A percentile compares a stretch with the other conserved stretches of the same genome.
These are phyloP conservation scores for Chalciporus sp. DNA, from an alignment of 1,284 basidiomycete genomes.

Conservation along the genomic window DNA sequence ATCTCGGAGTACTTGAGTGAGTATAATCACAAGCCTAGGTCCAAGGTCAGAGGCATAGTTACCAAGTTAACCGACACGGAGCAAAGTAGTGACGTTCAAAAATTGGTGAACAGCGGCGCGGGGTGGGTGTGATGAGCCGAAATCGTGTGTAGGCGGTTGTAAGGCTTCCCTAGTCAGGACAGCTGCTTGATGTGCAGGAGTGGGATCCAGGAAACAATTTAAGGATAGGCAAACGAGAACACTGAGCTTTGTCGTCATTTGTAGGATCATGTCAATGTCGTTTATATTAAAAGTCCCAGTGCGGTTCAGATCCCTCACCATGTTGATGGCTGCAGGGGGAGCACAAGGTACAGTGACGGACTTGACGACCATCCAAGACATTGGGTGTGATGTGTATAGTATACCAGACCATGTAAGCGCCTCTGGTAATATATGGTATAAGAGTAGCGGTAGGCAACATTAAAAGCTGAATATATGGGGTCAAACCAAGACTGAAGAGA, in stretches of 20 bases:
- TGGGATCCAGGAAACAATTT: slow-evolving; percentile 38
- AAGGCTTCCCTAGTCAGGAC: slow-evolving; percentile 39
- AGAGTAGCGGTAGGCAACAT: slow-evolving; percentile 59
- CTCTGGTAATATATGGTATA: slow-evolving; percentile 95
- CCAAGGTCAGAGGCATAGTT: no score
- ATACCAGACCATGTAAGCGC: slow-evolving; percentile 84
- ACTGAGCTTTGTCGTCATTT: slow-evolving; percentile 51
- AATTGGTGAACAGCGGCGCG: slow-evolving; percentile 82
- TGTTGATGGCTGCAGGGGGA: slow-evolving; percentile 57
- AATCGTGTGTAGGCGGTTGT: slow-evolving; percentile 42
- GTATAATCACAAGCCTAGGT: no score
- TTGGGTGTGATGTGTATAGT: slow-evolving; percentile 15
- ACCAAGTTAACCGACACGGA: no score
- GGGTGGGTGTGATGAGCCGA: slow-evolving; percentile 59
- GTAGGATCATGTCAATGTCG: slow-evolving; percentile 58
- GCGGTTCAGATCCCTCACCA: slow-evolving; percentile 65
- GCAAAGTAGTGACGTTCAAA: no score
- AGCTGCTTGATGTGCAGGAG: slow-evolving; percentile 41
- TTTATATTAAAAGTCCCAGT: slow-evolving; percentile 56
- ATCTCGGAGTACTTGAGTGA: no score
- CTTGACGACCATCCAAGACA: slow-evolving; percentile 34
- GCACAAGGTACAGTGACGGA: slow-evolving; percentile 69
- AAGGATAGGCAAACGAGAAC: slow-evolving; percentile 8
- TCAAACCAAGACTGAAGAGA: slow-evolving; percentile 62
- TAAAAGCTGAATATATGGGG: neutral